These are phyloP conservation scores for Hibiscus mutabilis DNA, from an alignment of 345 rosid genomes.

Conservation along the genomic window DNA sequence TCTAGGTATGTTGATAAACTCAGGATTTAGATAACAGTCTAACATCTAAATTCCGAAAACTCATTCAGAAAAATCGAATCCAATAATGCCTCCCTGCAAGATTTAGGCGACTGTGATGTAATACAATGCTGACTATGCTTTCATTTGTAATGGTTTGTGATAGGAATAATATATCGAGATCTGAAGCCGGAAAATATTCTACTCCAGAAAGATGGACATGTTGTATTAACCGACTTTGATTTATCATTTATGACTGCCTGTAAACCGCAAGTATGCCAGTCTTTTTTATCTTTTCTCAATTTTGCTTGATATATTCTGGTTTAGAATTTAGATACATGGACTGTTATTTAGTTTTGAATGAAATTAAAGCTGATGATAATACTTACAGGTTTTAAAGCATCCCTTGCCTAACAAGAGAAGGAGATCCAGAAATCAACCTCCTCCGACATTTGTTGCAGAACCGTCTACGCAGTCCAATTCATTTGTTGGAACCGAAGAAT, in stretches of 20 bases:
- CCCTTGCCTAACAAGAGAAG: conserved; percentile 47
- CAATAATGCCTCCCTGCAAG: background rate
- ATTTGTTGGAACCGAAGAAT: conserved; percentile 76
- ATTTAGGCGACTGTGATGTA: background rate
- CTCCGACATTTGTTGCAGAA: conserved; percentile 68
- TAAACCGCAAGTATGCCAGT: conserved; percentile 57
- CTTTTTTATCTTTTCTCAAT: background rate
- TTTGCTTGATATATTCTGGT: background rate
- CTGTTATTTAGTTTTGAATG: background rate
- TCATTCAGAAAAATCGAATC: background rate
- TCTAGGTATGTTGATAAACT: conserved; percentile 48
- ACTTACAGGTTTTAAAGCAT: conserved; percentile 54
- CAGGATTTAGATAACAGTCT: background rate
- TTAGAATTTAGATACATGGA: background rate
- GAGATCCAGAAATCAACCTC: conserved; percentile 60
- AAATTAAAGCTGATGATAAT: background rate
- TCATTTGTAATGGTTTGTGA: background rate
- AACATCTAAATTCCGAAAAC: background rate
- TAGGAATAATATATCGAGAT: conserved; percentile 89
- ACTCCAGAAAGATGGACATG: conserved; percentile 78
- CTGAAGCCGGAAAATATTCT: conserved; percentile 94
- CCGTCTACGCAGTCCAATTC: background rate
- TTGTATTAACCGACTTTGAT: conserved; percentile 85
- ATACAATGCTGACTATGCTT: background rate
- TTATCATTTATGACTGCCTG: conserved; percentile 74